phyloP scores from a whole-genome alignment of 106 monocot species.

The Gastrodia elata region DNA sequence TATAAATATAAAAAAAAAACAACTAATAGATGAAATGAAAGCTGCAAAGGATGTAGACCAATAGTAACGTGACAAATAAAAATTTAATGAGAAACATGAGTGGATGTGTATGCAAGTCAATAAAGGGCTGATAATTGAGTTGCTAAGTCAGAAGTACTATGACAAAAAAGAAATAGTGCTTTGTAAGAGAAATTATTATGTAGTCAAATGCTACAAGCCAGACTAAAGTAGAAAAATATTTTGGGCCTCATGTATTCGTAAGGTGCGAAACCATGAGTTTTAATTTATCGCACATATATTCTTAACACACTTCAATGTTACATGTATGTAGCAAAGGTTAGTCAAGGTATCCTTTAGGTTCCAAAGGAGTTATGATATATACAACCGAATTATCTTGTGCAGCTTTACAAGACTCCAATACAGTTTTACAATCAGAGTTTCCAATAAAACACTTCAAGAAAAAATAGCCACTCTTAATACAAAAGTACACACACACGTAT shows the following conservation, averaged over 20 bases:
- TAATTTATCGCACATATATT: background rate
- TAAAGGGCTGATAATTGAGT: background rate
- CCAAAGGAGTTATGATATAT: background rate
- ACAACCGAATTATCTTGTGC: background rate
- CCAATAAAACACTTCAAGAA: background rate
- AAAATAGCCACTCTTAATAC: too few relatives aligned
- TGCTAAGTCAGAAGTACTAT: too few relatives aligned
- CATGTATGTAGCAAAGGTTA: background rate
- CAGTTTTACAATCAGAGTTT: background rate
- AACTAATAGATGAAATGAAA: background rate
- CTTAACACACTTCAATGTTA: background rate
- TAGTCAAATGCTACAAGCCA: background rate
- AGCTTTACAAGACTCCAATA: background rate
- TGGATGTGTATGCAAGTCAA: background rate
- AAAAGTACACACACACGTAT: too few relatives aligned
- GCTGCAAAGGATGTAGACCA: background rate
- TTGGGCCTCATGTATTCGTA: background rate
- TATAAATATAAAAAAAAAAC: background rate
- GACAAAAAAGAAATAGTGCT: background rate
- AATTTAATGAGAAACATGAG: background rate
- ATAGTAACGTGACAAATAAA: background rate
- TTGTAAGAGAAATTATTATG: background rate
- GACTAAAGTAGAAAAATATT: background rate
- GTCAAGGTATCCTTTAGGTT: background rate
- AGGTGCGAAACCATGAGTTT: background rate